Base-by-base conservation (phyloP, 1,284 basidiomycete genomes). In the Boletellus deceptivus region DNA sequence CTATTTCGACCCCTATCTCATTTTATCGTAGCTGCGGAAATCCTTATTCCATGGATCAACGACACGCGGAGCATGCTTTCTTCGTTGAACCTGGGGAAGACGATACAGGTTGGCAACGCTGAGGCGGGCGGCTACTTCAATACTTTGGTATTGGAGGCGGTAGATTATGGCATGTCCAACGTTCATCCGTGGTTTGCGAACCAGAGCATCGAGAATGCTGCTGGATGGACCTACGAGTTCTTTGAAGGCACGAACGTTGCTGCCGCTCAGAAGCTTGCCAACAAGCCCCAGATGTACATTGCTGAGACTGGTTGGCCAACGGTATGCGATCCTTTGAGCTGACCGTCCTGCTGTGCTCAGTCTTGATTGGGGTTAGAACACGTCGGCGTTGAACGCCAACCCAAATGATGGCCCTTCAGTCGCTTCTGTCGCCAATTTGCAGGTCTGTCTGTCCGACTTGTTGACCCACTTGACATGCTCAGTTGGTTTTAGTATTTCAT, bases 81-180 rank as follows among this genome's bases (percentile, higher is more conserved):
- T 9, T 72, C 65, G 11, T 63, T 91, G 60, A 73, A 75, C 46
- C 67, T 91, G 31, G 58, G 62, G 46, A 79, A 82, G 60, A 72
- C 64, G 13, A 72, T 94, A 45, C 83, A 84, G 0, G 80, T 98
- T 29, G 96, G 96, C 17, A 97, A 85, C 13, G 83, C 91, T 7
- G 95, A 99, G 62, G 96, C 95, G 9, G 95, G 95, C 24, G 82
- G 82, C 51, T 89, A 83, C 71, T 90, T 96, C 75, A 93, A 89
- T 59, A 82, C 68, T 1, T 59, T 78, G 51, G 82, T 98, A 18
- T 77, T 91, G 1, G 61, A 69, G 18, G 78, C 78, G 1, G 77
- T 89, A 22, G 92, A 98, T 66, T 96, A 87, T 58, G 87, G 84
- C 40, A 72, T 78, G 75, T 66, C 74, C 35, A 95, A 95, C 58